Base-by-base conservation (phyloP, 192 early-diverging fungal genomes). In the Cladochytrium replicatum region DNA sequence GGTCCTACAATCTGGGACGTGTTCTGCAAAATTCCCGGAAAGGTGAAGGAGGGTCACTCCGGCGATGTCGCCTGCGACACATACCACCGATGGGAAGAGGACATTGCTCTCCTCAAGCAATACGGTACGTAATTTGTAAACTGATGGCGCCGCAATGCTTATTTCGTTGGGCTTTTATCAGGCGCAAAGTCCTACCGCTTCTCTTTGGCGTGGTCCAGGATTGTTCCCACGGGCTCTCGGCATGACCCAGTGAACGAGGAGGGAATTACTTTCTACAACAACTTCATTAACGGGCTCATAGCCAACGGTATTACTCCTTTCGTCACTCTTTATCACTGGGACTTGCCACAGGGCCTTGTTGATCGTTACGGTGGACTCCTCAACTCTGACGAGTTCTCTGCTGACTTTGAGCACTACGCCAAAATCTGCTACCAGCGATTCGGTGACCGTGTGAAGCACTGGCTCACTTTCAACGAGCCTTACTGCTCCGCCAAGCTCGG, bases 381-480 rank as follows among this genome's bases (percentile, higher is more conserved):
- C 23, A 49, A 67, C 46, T 13, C 48, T 25, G 52, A 52, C 6
- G 27, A 50, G 44, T 72, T 61, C 43, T 7, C 47, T 13, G 2
- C 1, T 4, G 68, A 74, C 46, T 69, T 72, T 53, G 24, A 27
- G 9, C 37, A 54, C 31, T 69, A 67, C 30, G 67, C 61, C 7
- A 48, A 65, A 19, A 32, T 60, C 8, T 32, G 31, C 30, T 69
- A 68, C 56, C n/a, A 41, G 30, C 41, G 41, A n/a, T 71, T 74
- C 48, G 68, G 68, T 15, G 28, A 41, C 3, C 46, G 69, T 17
- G 66, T 74, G 27, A 74, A 73, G 52, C 17, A 60, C 27, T 69
- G 68, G 68, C 37, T 71, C 3, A 69, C 68, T 13, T 58, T 69
- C 52, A 69, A 69, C 38, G 68, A 69, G 42, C 68, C 68, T 29